These are phyloP conservation scores for Sporothrix inflata DNA, from an alignment of 2,329 filamentous ascomycete species.

Conservation along the genomic window DNA sequence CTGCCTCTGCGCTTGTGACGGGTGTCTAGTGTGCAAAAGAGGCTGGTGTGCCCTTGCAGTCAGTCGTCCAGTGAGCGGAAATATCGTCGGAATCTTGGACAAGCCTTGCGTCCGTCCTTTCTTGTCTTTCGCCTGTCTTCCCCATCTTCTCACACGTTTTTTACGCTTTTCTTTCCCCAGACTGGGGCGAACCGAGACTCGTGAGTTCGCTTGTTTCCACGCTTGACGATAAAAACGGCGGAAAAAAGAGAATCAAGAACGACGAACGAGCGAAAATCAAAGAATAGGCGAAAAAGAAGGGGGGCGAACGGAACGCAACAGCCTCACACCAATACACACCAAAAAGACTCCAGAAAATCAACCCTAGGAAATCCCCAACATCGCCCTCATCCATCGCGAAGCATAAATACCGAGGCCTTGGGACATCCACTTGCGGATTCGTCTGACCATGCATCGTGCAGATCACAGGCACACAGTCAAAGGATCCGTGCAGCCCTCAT, in stretches of 20 bases:
- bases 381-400: background rate
- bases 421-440: background rate
- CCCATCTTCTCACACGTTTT: constrained; percentile 9
- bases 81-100: constrained; percentile 17
- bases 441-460: background rate
- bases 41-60: background rate
- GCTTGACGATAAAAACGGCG: background rate
- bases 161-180: background rate
- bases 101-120: background rate
- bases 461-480: background rate
- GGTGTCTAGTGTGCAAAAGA: background rate
- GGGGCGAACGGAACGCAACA: background rate
- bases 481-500: background rate
- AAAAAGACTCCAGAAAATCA: background rate
- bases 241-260: background rate
- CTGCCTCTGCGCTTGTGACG: background rate
- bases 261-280: background rate
- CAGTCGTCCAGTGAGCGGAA: background rate
- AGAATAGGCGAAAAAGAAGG: background rate
- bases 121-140: background rate
- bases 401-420: constrained; percentile 18
- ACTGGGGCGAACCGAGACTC: background rate
- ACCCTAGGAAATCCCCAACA: background rate
- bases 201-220: background rate
- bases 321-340: background rate